A percentile compares a stretch with the other conserved stretches of the same genome.
phyloP scores from a whole-genome alignment of 2,329 filamentous ascomycete genomes.

The Parascedosporium putredinis region DNA sequence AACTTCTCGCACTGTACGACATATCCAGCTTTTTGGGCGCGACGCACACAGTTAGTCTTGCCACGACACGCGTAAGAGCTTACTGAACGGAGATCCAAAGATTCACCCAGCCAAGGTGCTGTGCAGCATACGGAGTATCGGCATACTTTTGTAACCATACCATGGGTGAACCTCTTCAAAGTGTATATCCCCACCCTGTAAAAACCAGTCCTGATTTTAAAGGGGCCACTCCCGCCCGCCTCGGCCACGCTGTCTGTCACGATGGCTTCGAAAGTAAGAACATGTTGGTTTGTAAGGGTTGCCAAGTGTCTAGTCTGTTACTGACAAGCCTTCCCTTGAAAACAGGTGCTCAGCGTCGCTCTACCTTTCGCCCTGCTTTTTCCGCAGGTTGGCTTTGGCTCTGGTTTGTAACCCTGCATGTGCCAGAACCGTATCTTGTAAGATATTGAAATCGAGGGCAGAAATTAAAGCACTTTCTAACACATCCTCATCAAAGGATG shows the following conservation, averaged over 20 bases:
- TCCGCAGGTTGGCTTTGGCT: constrained; percentile 27
- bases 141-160: too few species aligned
- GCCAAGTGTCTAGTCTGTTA: neutral
- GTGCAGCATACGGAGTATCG: too few species aligned
- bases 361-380: constrained; percentile 13
- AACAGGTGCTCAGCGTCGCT: neutral
- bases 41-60: neutral
- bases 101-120: too few species aligned
- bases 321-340: neutral
- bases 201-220: too few species aligned
- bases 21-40: neutral
- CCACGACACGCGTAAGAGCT: neutral
- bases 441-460: neutral
- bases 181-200: too few species aligned
- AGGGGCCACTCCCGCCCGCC: too few species aligned
- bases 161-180: too few species aligned
- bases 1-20: neutral
- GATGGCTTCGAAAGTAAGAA: too few species aligned
- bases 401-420: constrained; percentile 24
- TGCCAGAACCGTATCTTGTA: constrained; percentile 46
- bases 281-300: too few species aligned
- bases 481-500: constrained; percentile 46
- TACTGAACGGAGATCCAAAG: too few species aligned
- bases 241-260: too few species aligned
- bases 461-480: neutral